A percentile compares a stretch with the other conserved stretches of the same genome.
phyloP scores from a whole-genome alignment of 1,139 yeast genomes.

The Suhomyces coccinellae region DNA sequence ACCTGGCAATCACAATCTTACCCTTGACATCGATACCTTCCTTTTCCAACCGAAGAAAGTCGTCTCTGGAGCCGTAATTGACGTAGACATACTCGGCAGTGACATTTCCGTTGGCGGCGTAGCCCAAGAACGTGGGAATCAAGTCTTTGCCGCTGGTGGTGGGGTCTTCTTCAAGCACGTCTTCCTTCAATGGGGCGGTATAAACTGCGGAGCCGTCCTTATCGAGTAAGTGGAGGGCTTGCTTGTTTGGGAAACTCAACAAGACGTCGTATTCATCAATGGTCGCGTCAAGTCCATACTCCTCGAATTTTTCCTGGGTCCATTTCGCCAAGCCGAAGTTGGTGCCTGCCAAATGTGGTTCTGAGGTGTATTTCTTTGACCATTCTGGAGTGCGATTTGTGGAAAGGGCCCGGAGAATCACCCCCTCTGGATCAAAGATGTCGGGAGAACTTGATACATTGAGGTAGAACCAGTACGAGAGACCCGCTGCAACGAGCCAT shows the following conservation, averaged over 20 bases:
- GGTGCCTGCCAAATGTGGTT: conserved; percentile 44
- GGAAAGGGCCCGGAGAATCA: conserved; percentile 18
- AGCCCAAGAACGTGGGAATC: conserved; percentile 47
- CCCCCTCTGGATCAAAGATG: conserved; percentile 11
- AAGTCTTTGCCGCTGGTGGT: conserved; percentile 53
- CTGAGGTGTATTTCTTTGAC: conserved; percentile 34
- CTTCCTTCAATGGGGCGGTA: conserved; percentile 70
- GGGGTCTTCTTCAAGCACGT: conserved; percentile 66
- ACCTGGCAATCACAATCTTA: conserved; percentile 44
- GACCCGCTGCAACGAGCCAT: background rate
- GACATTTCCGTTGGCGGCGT: conserved; percentile 51
- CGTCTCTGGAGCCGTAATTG: conserved; percentile 42
- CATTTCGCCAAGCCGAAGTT: conserved; percentile 39
- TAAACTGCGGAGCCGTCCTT: conserved; percentile 38
- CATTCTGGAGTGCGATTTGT: conserved; percentile 37
- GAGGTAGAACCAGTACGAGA: background rate
- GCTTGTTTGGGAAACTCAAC: conserved; percentile 53
- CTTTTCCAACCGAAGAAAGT: conserved; percentile 34
- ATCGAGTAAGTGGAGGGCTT: conserved; percentile 43
- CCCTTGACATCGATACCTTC: conserved; percentile 41
- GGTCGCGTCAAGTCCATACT: conserved; percentile 51
- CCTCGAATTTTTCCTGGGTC: conserved; percentile 38
- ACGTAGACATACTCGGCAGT: conserved; percentile 47
- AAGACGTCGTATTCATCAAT: conserved; percentile 60
- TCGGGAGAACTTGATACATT: background rate